Percentiles rank a stretch among this genome's conserved stretches.
These are phyloP conservation scores for Rubus idaeus DNA, from an alignment of 306 rosid species.

Conservation along the genomic window DNA sequence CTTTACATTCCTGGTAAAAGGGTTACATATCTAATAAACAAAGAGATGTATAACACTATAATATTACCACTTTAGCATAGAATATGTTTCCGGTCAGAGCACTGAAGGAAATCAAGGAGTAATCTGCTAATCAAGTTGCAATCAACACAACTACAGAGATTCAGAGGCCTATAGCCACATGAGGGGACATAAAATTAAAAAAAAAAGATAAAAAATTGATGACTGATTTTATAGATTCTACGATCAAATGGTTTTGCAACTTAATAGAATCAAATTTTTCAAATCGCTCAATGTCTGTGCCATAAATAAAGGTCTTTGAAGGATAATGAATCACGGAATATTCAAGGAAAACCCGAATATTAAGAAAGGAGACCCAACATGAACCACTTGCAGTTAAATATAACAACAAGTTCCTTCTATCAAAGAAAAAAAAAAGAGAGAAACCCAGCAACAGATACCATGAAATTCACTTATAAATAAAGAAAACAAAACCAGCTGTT, in stretches of 20 bases:
- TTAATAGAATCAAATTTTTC: no score
- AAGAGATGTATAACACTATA: neutral
- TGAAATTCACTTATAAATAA: neutral
- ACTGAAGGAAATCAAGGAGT: conserved; percentile 8
- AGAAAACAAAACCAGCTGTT: neutral
- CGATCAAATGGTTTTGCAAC: neutral
- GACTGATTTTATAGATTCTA: neutral
- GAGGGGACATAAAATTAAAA: neutral
- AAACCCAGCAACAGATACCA: neutral
- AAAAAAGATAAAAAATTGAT: neutral
- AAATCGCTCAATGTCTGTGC: neutral
- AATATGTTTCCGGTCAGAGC: conserved; percentile 14
- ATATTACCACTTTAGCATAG: conserved; percentile 9
- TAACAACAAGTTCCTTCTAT: neutral
- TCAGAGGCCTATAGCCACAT: neutral
- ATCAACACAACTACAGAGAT: neutral
- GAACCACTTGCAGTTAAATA: neutral
- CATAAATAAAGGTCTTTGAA: neutral
- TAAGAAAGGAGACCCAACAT: neutral
- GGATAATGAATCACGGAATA: neutral
- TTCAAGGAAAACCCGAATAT: conserved; percentile 9
- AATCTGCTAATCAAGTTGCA: neutral
- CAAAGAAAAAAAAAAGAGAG: neutral
- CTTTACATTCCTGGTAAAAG: conserved; percentile 13
- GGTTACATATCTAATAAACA: conserved; percentile 7